Percentiles rank a stretch among this genome's conserved stretches.
phyloP scores from a whole-genome alignment of 2,329 filamentous ascomycete species.

The Venturia carpophila region DNA sequence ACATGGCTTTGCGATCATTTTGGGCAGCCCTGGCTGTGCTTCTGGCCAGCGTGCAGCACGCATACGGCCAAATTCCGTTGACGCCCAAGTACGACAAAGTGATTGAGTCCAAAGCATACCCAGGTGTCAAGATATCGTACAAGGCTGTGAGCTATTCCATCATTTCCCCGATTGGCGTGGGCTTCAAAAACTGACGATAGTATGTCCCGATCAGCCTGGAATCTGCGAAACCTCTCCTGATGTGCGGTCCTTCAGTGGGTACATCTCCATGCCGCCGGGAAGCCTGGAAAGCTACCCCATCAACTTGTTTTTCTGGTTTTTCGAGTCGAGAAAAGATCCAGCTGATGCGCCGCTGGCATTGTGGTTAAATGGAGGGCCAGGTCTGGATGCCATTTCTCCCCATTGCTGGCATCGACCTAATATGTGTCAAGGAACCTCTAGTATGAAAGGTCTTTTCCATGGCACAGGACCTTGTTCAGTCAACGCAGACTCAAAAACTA shows the following conservation, averaged over 20 bases:
- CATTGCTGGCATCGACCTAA: not conserved
- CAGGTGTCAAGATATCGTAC: conserved; percentile 13
- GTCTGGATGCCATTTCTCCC: conserved; percentile 36
- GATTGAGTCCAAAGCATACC: conserved; percentile 14
- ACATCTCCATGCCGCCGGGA: conserved; percentile 48
- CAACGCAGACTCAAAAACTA: conserved; percentile 44
- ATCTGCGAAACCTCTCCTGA: conserved; percentile 51
- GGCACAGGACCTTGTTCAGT: conserved; percentile 50
- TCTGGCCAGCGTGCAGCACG: not conserved
- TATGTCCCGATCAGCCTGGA: conserved; percentile 16
- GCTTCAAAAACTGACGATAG: not conserved
- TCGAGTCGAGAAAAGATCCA: conserved; percentile 51
- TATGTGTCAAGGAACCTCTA: conserved; percentile 34
- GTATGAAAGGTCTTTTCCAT: conserved; percentile 8
- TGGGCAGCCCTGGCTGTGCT: not conserved
- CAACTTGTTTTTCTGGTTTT: conserved; percentile 49
- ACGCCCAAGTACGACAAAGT: conserved; percentile 16
- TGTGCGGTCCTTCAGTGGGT: conserved; percentile 52
- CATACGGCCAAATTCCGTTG: not conserved
- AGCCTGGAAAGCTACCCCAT: conserved; percentile 42
- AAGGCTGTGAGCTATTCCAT: conserved; percentile 6
- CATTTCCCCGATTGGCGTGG: no score
- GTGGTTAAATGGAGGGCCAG: conserved; percentile 39
- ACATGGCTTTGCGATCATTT: not conserved
- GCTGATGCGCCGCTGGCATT: conserved; percentile 46